Percentiles rank a stretch among this genome's conserved stretches.
phyloP scores from a whole-genome alignment of 352 stramenopile genomes.

The Pythium oligandrum region DNA sequence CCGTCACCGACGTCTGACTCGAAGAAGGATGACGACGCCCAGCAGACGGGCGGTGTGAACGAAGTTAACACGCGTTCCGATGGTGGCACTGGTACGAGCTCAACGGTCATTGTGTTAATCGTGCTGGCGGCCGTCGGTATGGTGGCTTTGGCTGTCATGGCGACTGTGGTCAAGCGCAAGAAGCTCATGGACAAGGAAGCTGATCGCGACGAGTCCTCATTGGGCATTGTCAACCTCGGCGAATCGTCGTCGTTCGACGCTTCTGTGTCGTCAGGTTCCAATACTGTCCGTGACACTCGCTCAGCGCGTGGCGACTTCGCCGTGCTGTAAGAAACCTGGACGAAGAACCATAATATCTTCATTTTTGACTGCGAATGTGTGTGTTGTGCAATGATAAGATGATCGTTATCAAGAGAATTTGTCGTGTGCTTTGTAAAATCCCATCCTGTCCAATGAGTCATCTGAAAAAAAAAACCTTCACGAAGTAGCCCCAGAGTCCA shows the following conservation, averaged over 20 bases:
- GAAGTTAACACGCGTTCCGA: slow-evolving; percentile 6
- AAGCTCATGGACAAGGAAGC: slow-evolving; percentile 14
- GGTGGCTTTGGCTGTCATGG: slow-evolving; percentile 11
- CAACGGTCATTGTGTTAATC: slow-evolving; percentile 8
- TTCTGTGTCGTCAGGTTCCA: not conserved
- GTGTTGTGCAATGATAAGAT: too few relatives aligned
- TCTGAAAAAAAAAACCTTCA: too few relatives aligned
- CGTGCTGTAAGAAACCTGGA: too few relatives aligned
- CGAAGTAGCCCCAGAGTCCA: too few relatives aligned
- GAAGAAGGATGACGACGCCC: not conserved
- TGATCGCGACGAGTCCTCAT: slow-evolving; percentile 11
- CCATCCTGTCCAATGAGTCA: too few relatives aligned
- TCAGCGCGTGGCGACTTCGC: too few relatives aligned
- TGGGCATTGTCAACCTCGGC: slow-evolving; percentile 10
- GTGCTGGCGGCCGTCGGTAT: slow-evolving; percentile 4
- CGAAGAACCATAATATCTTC: too few relatives aligned
- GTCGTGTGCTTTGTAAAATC: too few relatives aligned
- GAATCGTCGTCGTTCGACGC: slow-evolving; percentile 10
- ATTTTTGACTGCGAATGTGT: too few relatives aligned
- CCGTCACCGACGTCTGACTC: not conserved
- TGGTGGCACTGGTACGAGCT: not conserved
- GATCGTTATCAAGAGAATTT: too few relatives aligned
- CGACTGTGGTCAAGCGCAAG: slow-evolving; percentile 12
- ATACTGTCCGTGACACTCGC: too few relatives aligned
- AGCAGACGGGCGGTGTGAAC: slow-evolving; percentile 3